Conservation (phyloP, 805 yeast genomes). For the Lipomyces anomalus region DNA sequence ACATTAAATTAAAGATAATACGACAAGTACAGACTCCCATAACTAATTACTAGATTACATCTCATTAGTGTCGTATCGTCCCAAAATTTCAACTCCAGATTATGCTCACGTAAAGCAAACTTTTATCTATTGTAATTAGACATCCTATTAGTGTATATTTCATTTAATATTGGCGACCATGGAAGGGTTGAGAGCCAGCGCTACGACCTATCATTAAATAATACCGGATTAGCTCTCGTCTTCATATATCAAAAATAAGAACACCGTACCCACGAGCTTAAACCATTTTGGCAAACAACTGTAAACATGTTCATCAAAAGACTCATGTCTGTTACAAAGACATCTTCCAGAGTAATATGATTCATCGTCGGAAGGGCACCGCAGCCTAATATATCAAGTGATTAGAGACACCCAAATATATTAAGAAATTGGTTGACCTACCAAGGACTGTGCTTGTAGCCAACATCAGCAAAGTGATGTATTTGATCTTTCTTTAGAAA, state of each 20-base stretch:
- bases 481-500: conserved; percentile 47
- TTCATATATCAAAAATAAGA: too few species aligned
- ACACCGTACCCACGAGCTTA: conserved; percentile 15
- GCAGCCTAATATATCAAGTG: too few species aligned
- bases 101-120: too few species aligned
- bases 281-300: conserved; percentile 28
- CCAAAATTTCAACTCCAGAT: background rate
- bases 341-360: conserved; percentile 22
- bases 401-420: too few species aligned
- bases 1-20: background rate
- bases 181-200: conserved; percentile 22
- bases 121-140: background rate
- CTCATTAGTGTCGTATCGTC: background rate
- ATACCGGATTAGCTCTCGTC: too few species aligned
- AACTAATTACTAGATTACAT: too few species aligned
- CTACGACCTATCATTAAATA: too few species aligned
- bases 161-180: background rate
- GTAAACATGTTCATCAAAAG: conserved; percentile 25
- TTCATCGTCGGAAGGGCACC: conserved; percentile 25
- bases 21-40: background rate
- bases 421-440: too few species aligned
- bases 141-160: background rate
- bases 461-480: conserved; percentile 57
- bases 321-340: conserved; percentile 21
- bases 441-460: conserved; percentile 55